Percentiles rank a stretch among this genome's conserved stretches.
phyloP scores from a whole-genome alignment of 2,329 filamentous ascomycete species.

The Nigrospora oryzae region DNA sequence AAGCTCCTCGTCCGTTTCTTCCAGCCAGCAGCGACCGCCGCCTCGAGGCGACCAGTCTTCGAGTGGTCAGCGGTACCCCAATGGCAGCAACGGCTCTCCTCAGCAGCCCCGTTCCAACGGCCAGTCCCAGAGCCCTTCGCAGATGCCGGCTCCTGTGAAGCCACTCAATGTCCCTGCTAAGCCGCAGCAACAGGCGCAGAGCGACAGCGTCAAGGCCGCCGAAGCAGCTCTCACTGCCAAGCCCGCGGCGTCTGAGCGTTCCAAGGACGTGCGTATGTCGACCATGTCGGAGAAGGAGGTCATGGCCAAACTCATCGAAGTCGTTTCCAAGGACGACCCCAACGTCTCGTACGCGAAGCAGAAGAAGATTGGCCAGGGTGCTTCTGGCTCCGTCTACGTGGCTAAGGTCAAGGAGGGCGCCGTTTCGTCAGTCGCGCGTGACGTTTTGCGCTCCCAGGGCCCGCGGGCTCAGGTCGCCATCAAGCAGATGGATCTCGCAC shows the following conservation, averaged over 20 bases:
- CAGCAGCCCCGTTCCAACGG: constrained; percentile 37
- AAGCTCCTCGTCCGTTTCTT: constrained; percentile 35
- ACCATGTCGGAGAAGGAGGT: constrained; percentile 96
- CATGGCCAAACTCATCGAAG: constrained; percentile 90
- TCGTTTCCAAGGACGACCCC: constrained; percentile 92
- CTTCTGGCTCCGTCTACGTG: constrained; percentile 95
- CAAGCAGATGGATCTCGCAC: constrained; percentile 98
- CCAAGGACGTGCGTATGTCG: constrained; percentile 95
- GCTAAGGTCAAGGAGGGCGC: constrained; percentile 89
- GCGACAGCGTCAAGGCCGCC: constrained; percentile 75
- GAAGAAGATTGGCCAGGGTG: constrained; percentile 98
- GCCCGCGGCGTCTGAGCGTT: constrained; percentile 60
- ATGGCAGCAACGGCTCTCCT: constrained; percentile 42
- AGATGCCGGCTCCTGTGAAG: constrained; percentile 60
- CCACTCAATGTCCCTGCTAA: constrained; percentile 72
- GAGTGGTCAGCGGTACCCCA: constrained; percentile 46
- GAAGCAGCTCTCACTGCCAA: constrained; percentile 85
- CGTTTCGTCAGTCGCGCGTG: constrained; percentile 69
- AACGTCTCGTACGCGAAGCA: constrained; percentile 96
- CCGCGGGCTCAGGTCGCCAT: constrained; percentile 87
- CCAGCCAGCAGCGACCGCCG: constrained; percentile 30
- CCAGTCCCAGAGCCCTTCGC: constrained; percentile 31
- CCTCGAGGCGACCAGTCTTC: constrained; percentile 38
- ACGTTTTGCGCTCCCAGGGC: constrained; percentile 72
- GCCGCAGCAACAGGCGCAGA: constrained; percentile 40